phyloP scores from a whole-genome alignment of 2,329 filamentous ascomycete genomes.

The Calonectria honghensis region DNA sequence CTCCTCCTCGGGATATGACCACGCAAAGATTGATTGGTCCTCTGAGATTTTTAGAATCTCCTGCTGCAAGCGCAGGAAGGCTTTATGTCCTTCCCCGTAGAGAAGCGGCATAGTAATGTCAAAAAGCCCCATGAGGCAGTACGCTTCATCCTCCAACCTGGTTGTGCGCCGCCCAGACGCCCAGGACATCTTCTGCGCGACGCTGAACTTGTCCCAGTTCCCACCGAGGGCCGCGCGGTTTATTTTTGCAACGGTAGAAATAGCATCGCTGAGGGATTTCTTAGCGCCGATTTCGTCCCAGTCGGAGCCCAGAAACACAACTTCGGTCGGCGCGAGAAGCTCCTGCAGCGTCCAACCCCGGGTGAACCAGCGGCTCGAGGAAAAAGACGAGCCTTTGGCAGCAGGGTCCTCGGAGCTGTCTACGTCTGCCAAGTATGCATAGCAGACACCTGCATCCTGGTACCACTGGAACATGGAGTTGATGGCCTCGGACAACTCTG shows the following conservation, averaged over 20 bases:
- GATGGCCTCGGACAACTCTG: slow-evolving; percentile 24
- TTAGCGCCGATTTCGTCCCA: slow-evolving; percentile 23
- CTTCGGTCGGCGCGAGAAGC: neutral
- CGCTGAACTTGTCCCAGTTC: neutral
- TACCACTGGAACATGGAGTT: slow-evolving; percentile 34
- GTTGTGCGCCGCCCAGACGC: slow-evolving; percentile 23
- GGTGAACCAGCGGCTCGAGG: slow-evolving; percentile 19
- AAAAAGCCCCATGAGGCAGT: slow-evolving; percentile 36
- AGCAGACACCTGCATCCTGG: slow-evolving; percentile 18
- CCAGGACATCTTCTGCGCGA: slow-evolving; percentile 36
- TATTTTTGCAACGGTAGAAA: neutral
- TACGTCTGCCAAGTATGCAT: slow-evolving; percentile 21
- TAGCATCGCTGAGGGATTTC: neutral
- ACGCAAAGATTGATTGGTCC: slow-evolving; percentile 23
- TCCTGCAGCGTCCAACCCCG: slow-evolving; percentile 20
- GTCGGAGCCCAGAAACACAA: neutral
- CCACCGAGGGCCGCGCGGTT: neutral
- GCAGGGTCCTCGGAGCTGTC: neutral
- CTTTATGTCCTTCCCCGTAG: slow-evolving; percentile 30
- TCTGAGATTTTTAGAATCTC: slow-evolving; percentile 31
- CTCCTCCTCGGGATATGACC: neutral
- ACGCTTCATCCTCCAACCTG: slow-evolving; percentile 28
- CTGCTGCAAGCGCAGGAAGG: slow-evolving; percentile 32
- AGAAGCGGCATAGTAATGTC: slow-evolving; percentile 36
- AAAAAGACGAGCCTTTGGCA: neutral